These are phyloP conservation scores for Solanum hybrid DNA, from an alignment of 305 asterid species.

Conservation along the genomic window DNA sequence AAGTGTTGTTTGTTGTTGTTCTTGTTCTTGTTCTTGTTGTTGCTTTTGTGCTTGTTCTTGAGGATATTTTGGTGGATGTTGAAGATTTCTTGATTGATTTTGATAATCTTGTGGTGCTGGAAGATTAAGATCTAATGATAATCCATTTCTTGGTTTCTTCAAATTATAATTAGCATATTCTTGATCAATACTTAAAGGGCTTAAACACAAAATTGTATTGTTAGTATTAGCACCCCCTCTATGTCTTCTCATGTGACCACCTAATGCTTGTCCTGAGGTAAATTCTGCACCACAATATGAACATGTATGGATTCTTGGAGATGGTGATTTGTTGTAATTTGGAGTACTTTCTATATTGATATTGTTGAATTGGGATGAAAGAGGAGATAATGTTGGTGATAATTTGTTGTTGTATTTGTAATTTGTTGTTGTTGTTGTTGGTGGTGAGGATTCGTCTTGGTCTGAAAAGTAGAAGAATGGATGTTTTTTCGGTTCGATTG, in stretches of 20 bases:
- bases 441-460: neutral
- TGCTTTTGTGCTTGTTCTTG: constrained; percentile 9
- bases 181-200: constrained; percentile 12
- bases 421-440: neutral
- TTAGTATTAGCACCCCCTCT: constrained; percentile 27
- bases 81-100: constrained; percentile 8
- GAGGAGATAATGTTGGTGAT: constrained; percentile 21
- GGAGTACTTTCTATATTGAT: constrained; percentile 1
- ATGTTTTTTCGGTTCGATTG: no score
- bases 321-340: constrained; percentile 15
- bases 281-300: constrained; percentile 78
- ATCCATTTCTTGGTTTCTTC: constrained; percentile 17
- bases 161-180: neutral
- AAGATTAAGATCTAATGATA: constrained; percentile 69
- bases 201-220: constrained; percentile 16
- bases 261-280: constrained; percentile 82
- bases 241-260: constrained; percentile 93
- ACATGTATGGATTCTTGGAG: constrained; percentile 59
- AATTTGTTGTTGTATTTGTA: constrained; percentile 9
- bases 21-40: neutral
- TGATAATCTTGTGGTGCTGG: constrained; percentile 63
- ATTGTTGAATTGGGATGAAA: constrained; percentile 29
- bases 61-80: constrained; percentile 12
- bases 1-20: constrained; percentile 12
- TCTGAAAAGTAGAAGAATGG: no score